These are phyloP conservation scores for Magnaporthiopsis rhizophila DNA, from an alignment of 2,329 filamentous ascomycete genomes.

Conservation along the genomic window DNA sequence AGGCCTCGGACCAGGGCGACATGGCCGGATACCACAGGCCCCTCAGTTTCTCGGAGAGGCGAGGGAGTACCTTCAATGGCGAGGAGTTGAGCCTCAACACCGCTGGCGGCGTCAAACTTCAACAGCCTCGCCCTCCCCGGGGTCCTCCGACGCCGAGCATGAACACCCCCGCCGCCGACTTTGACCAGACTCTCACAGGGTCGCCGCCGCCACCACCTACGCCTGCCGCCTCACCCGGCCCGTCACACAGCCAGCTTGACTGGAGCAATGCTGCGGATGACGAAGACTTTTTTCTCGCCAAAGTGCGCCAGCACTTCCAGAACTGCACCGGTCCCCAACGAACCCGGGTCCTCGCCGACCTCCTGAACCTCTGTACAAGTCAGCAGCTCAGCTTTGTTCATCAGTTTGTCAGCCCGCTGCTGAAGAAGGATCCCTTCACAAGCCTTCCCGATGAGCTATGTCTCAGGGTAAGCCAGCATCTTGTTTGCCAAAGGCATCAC, in stretches of 20 bases:
- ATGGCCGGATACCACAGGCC: slow-evolving; percentile 41
- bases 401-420: slow-evolving; percentile 84
- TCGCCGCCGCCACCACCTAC: slow-evolving; percentile 59
- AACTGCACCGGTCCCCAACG: slow-evolving; percentile 68
- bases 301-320: slow-evolving; percentile 73
- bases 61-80: slow-evolving; percentile 46
- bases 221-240: slow-evolving; percentile 57
- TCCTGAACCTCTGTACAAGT: slow-evolving; percentile 90
- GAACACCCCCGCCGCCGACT: slow-evolving; percentile 55
- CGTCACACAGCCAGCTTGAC: slow-evolving; percentile 53
- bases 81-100: slow-evolving; percentile 51
- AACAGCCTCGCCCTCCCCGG: slow-evolving; percentile 39
- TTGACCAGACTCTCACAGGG: slow-evolving; percentile 51
- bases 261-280: slow-evolving; percentile 73
- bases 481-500: not conserved
- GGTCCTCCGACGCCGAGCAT: slow-evolving; percentile 60
- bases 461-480: slow-evolving; percentile 54
- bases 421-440: slow-evolving; percentile 95
- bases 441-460: slow-evolving; percentile 89
- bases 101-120: slow-evolving; percentile 38
- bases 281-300: slow-evolving; percentile 74
- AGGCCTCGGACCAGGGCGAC: not conserved
- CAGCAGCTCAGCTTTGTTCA: slow-evolving; percentile 94
- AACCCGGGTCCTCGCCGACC: slow-evolving; percentile 74
- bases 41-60: slow-evolving; percentile 53